phyloP scores from a whole-genome alignment of 495 filamentous ascomycete species.

The Cladorrhinum samala region DNA sequence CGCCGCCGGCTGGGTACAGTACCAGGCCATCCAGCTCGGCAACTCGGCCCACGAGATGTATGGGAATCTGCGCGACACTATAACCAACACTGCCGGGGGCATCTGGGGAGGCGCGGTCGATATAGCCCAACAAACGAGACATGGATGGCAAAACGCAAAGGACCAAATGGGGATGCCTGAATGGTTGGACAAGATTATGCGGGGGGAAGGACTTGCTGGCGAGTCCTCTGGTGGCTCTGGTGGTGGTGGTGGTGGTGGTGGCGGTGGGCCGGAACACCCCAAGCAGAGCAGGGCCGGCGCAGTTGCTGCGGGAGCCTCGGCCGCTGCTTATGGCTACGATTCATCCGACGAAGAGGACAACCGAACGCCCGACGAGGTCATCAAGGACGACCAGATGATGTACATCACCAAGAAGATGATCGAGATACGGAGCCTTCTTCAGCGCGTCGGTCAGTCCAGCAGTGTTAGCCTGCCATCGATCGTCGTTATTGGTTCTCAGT shows the following conservation, averaged over 20 bases:
- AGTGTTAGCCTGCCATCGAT: slow-evolving; percentile 87
- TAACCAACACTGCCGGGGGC: slow-evolving; percentile 56
- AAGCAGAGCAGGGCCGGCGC: slow-evolving; percentile 59
- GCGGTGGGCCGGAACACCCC: slow-evolving; percentile 40
- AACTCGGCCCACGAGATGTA: slow-evolving; percentile 83
- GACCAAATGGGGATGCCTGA: slow-evolving; percentile 70
- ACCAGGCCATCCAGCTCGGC: slow-evolving; percentile 89
- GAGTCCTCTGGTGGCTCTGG: slow-evolving; percentile 28
- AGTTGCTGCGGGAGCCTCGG: slow-evolving; percentile 56
- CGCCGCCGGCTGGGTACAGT: slow-evolving; percentile 85
- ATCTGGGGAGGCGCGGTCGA: slow-evolving; percentile 64
- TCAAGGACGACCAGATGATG: slow-evolving; percentile 99
- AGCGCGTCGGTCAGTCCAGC: slow-evolving; percentile 84
- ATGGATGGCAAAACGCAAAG: slow-evolving; percentile 78
- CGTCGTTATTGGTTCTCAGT: slow-evolving; percentile 97
- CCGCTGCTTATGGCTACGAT: slow-evolving; percentile 72
- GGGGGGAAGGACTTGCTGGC: slow-evolving; percentile 47
- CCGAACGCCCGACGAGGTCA: slow-evolving; percentile 51
- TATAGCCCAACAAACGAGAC: slow-evolving; percentile 69
- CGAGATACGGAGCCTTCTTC: slow-evolving; percentile 87
- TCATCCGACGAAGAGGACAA: slow-evolving; percentile 65
- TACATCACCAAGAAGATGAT: slow-evolving; percentile 98
- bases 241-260: slow-evolving; percentile 44
- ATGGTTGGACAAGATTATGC: slow-evolving; percentile 76
- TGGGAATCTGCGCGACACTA: slow-evolving; percentile 60